Evolutionary conservation across 257 asterid genomes (phyloP), one percentile per base, ranked within the genome.

Genomic region (Coffea canephora): DNA sequence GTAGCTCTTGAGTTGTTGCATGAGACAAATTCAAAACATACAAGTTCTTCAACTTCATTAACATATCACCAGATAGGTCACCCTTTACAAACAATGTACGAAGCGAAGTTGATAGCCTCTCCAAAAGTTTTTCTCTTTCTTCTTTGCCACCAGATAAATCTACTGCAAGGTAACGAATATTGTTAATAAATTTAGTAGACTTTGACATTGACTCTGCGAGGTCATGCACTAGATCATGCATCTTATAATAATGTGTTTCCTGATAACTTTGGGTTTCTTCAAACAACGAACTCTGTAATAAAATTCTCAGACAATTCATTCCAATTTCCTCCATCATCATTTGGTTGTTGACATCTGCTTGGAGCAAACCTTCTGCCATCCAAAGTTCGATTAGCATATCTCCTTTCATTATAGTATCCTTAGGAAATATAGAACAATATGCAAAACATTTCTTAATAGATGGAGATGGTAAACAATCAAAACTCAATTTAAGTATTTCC

Each of bases 231-330:
- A 39, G 43, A 4, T 39, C 43, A 39, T 39, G 43, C 43, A 39
- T 4, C 82, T 50, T 23, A 65, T 66, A 14, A 34, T 0, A 8
- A 31, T 1, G 34, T 39, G 5, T 39, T 39, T 39, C 43, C 43
- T 39, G 4, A 39, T 39, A 39, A 39, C 5, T 39, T 39, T 4
- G 2, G 6, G 3, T 12, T 31, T 45, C 19, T 10, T 65, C 80
- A 18, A 87, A 45, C 55, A 87, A 81, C 10, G 87, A 84, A 77
- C 73, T 82, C 9, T 78, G 78, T 55, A 82, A 16, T 7, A 88
- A 85, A 78, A 54, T 72, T 21, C 57, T 71, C 25, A 84, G 77
- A 49, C 46, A 49, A 2, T 39, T 66, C 19, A n/a, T 61, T 3
- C 87, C 43, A 39, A 39, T 39, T 39, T 39, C 43, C 43, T 39